Evolutionary conservation across 2,329 filamentous ascomycete species (phyloP), one percentile per base, ranked within the genome.

Genomic region (Chaetomiaceae sp.): DNA sequence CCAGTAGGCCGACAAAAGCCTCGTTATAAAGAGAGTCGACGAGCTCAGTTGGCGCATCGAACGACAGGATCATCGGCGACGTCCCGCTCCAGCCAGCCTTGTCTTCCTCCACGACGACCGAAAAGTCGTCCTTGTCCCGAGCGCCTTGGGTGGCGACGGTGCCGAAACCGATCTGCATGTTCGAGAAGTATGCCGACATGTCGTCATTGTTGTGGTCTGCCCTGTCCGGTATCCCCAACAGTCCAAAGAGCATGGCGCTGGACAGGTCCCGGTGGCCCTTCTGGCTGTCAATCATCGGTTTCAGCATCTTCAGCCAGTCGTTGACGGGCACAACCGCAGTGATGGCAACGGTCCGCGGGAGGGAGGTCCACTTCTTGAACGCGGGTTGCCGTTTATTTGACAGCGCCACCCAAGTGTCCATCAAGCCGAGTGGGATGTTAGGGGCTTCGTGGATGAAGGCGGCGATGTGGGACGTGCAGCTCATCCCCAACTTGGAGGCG

Each of bases 81-180:
- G 56, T 50, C 8, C 69, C 68, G 0, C 54, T 48, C 68, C 66
- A 72, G 12, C 63, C 63, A 14, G 53, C 48, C 6, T 52, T 45
- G 38, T 73, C 69, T 14, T 65, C 59, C 4, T 61, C 51, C 3
- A 72, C 48, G 0, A 50, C 45, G 17, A 70, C 43, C 6, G 55
- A 47, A n/a, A 65, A 66, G 3, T 59, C 55, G n/a, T 66, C 63
- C 6, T 56, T 50, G 1, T 61, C 51, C 5, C 50, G 50, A 4
- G 54, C 24, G 0, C 64, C 62, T 2, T 37, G 44, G 0, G 56
- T 51, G 38, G 56, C 56, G 11, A 69, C 45, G 0, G 56, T 60
- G 12, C 71, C 72, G 52, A 73, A 73, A 4, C 56, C 47, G 24
- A 73, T 51, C 1, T 74, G 71, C 11, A 70, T 58, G 45, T 67